A percentile compares a stretch with the other conserved stretches of the same genome.
phyloP scores from a whole-genome alignment of 305 asterid species.

The Nicotiana rustica region DNA sequence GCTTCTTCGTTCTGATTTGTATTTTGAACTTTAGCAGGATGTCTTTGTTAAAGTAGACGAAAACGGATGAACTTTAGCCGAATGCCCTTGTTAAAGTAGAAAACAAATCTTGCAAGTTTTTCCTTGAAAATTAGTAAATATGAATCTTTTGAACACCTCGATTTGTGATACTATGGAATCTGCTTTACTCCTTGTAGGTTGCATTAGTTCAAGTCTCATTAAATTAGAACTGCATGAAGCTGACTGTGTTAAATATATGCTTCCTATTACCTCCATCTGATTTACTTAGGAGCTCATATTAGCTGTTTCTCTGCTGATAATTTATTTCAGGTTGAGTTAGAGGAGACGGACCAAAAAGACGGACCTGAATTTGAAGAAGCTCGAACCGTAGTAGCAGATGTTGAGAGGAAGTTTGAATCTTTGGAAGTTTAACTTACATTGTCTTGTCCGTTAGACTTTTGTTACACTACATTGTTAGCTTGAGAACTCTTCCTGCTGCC shows the following conservation, averaged over 20 bases:
- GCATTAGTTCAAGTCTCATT: not conserved
- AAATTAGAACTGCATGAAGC: not conserved
- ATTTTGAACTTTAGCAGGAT: not conserved
- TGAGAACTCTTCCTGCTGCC: constrained; percentile 20
- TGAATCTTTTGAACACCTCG: not conserved
- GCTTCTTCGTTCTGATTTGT: not conserved
- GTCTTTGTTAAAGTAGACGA: not conserved
- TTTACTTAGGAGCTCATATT: constrained; percentile 17
- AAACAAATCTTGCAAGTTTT: not conserved
- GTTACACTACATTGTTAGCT: not conserved
- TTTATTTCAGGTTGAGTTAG: constrained; percentile 53
- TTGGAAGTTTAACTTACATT: constrained; percentile 45
- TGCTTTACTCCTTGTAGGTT: not conserved
- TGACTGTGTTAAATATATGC: not conserved
- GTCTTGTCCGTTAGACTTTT: not conserved
- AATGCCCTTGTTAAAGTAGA: not conserved
- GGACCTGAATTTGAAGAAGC: constrained; percentile 84
- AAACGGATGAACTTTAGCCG: not conserved
- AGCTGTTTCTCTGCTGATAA: constrained; percentile 19
- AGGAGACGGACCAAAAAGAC: constrained; percentile 66
- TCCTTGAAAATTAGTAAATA: constrained; percentile 1
- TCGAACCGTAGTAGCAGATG: constrained; percentile 58
- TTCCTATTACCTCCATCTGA: constrained; percentile 14
- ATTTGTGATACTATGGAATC: not conserved
- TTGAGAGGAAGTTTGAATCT: constrained; percentile 54